Base-by-base conservation (phyloP, 441 rosid genomes). In the Croton laevigatus region DNA sequence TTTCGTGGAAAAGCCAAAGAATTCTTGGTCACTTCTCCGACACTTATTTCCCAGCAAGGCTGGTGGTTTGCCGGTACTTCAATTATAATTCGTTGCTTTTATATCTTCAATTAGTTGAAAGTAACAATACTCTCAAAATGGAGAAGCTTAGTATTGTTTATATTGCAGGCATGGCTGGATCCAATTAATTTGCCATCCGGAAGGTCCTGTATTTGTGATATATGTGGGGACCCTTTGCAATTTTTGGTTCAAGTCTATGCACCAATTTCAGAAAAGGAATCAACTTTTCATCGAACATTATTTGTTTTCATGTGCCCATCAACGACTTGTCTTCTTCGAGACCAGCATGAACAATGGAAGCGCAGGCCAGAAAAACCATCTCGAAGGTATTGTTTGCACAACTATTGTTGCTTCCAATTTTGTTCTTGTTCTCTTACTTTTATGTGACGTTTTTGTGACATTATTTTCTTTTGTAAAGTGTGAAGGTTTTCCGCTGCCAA, bases 331-430 rank as follows among this genome's bases (percentile, higher is more conserved):
- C 96, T 94, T 36, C 87, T 78, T 60, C 89, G 88, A 65, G 97
- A 90, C 82, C 97, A 94, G 73, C 94, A 91, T 74, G 97, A 86
- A 65, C 97, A 94, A 79, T 88, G 97, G 93, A 94, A 87, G 81
- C 86, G 82, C 58, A 65, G 52, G 2, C 88, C 85, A 0, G 88
- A 86, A 70, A 83, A 75, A 52, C 76, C 82, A 71, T 81, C 74
- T 62, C 78, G 97, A 58, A 89, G 98, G 98, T 89, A 83, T 22
- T 17, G 9, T 4, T 54, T 59, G 22, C 17, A 48, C 62, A 12
- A 53, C 4, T 70, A 14, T 37, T 38, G 8, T 40, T 77, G 44
- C 27, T 66, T 45, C 45, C 27, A 19, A 22, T 54, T 8, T 54
- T 13, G 45, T 57, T 46, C 8, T 40, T 53, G 4, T 32, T 19